Evolutionary conservation across 2,329 filamentous ascomycete genomes (phyloP), one percentile per base, ranked within the genome.

Genomic region (Aureobasidium namibiae): DNA sequence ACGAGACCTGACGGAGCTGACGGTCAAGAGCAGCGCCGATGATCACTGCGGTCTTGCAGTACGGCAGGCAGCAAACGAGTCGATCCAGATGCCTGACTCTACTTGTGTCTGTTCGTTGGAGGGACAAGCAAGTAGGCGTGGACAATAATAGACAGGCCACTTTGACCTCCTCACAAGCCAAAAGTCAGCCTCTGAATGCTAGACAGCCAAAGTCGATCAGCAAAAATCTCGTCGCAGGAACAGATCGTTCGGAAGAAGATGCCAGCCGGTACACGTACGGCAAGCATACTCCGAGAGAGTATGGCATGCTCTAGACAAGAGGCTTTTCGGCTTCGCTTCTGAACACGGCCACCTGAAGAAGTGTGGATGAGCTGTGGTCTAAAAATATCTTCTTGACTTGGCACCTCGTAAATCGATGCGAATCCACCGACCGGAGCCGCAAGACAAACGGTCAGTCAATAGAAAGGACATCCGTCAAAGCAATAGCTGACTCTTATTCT

Each of bases 401-500:
- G 50, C 50, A 8, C 33, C 24, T 38, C 48, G 48, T 52, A 36
- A 31, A 49, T 49, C 31, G 31, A 10, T 34, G 14, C 44, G 16
- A 33, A 39, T 18, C 18, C 29, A 26, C 50, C 24, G 38, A 18
- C 23, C 24, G 26, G 50, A 54, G 50, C 36, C 36, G 24, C 50
- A 42, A 29, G 34, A 14, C 38, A 52, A 54, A 54, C 50, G 50
- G 50, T 33, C 50, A 42, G 38, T 41, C 50, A 54, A 54, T 54
- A 54, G n/a, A 41, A 42, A 24, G 33, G 24, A n/a, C 10, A 54
- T 54, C 50, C 24, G 50, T 42, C 50, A 54, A 42, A 31, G 34
- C 50, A 54, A 54, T 54, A 42, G 50, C 36, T 54, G 50, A 41
- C 36, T 54, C 38, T 54, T 54, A 21, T 54, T 54, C 13, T 21